These are phyloP conservation scores for Terana coerulea DNA, from an alignment of 768 basidiomycete genomes.

Conservation along the genomic window DNA sequence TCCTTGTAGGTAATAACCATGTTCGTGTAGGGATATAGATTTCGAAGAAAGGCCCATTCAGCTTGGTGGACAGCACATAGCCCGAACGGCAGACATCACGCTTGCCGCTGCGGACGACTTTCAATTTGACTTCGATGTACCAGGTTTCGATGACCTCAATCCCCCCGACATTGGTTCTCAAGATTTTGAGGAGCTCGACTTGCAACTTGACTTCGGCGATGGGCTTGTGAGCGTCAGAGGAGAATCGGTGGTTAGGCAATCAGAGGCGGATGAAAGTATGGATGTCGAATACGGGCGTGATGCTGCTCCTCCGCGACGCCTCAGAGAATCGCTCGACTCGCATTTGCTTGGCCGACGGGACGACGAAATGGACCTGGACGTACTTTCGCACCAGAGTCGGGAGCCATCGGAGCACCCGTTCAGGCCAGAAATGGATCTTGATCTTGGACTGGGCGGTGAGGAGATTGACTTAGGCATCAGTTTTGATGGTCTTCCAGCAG, in stretches of 20 bases:
- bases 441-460: conserved; percentile 45
- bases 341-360: conserved; percentile 49
- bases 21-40: conserved; percentile 63
- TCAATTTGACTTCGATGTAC: conserved; percentile 56
- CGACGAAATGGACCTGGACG: conserved; percentile 51
- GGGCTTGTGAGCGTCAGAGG: conserved; percentile 35
- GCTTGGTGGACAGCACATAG: conserved; percentile 75
- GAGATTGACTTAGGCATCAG: conserved; percentile 45
- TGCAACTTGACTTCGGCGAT: conserved; percentile 77
- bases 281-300: conserved; percentile 80
- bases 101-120: conserved; percentile 76
- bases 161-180: conserved; percentile 82
- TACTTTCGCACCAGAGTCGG: conserved; percentile 61
- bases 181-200: conserved; percentile 62
- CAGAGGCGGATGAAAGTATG: conserved; percentile 46
- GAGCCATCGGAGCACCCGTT: conserved; percentile 68
- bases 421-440: conserved; percentile 46
- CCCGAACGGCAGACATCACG: conserved; percentile 84
- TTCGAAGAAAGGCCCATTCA: conserved; percentile 66
- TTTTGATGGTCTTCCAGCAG: conserved; percentile 40
- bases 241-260: conserved; percentile 15
- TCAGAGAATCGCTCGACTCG: conserved; percentile 58
- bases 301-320: conserved; percentile 42
- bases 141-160: conserved; percentile 67
- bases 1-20: not conserved